Base-by-base conservation (phyloP, 106 monocot genomes). In the Platanthera zijinensis region DNA sequence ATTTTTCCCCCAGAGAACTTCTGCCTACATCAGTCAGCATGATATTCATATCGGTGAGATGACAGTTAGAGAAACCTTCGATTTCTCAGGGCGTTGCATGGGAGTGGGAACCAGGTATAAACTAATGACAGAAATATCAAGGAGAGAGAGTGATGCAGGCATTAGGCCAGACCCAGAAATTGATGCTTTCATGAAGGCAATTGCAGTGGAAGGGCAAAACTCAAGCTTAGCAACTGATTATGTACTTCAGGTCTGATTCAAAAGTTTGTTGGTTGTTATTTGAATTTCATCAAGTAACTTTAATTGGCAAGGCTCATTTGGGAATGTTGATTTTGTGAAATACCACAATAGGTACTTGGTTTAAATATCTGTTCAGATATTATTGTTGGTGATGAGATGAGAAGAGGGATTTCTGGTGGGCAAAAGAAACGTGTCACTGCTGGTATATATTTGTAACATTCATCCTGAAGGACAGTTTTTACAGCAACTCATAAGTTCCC, bases 11-110 rank as follows among this genome's bases (percentile, higher is more conserved):
- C 25, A 25, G 25, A 25, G 25, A 25, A 25, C 25, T 25, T 25
- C 25, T 25, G 25, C 25, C 25, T 25, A 25, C 25, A 25, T 25
- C 25, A 25, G 25, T 25, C 25, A 39, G 72, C 75, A 88, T 14
- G 90, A 95, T 68, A 82, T 92, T 50, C 95, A 92, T 78, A 82
- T 63, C 45, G 81, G 83, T 9, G 92, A 95, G 76, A 86, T 95
- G 92, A 92, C 95, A 1, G 95, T 95, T 48, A 82, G 92, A 52
- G 92, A 92, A 73, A 95, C 92, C 0, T 51, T 92, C n/a, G 88
- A 92, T 76, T 95, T 95, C 79, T 89, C 95, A 5, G 86, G 81
- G 46, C 57, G 83, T 5, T 95, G 89, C 51, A 79, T 92, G 15
- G 92, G 92, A 6, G 82, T 86, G 4, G 92, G 95, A 13, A 80